Percentiles rank a stretch among this genome's conserved stretches.
Conservation (phyloP, 73 alveolate genomes). For the Durusdinium trenchii region DNA sequence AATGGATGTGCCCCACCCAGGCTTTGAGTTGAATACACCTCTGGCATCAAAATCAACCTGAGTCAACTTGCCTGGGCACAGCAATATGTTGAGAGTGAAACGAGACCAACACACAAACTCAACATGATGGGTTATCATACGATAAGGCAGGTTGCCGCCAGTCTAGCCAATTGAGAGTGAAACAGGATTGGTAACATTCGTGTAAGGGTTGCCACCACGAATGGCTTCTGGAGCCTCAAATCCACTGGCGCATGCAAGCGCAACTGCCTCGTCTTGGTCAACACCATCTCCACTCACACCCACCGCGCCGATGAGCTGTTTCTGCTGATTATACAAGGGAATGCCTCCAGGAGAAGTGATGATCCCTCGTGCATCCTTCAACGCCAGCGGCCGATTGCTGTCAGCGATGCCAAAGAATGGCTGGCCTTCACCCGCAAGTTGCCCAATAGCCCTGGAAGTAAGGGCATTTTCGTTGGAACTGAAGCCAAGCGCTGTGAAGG, state of each 20-base stretch:
- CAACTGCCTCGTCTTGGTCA: not conserved
- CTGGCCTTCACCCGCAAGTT: not conserved
- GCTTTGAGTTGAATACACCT: no score
- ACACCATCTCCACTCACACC: not conserved
- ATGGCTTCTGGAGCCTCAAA: not conserved
- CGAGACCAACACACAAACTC: no score
- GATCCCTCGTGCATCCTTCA: not conserved
- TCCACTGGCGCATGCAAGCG: not conserved
- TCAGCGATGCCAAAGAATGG: not conserved
- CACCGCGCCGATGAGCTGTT: not conserved
- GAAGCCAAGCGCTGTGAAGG: not conserved
- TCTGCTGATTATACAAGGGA: not conserved
- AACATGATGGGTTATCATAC: no score
- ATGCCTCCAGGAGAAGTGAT: not conserved
- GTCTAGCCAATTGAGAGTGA: no score
- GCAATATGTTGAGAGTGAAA: no score
- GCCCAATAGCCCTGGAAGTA: not conserved
- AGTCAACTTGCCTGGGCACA: not conserved
- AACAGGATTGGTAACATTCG: not conserved
- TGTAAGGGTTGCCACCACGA: not conserved
- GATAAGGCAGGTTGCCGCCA: no score
- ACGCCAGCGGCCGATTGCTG: not conserved
- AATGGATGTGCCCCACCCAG: no score
- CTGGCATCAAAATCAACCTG: not conserved
- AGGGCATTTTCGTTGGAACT: not conserved